phyloP scores from a whole-genome alignment of 768 basidiomycete species.

The Stropharia rugosoannulata region DNA sequence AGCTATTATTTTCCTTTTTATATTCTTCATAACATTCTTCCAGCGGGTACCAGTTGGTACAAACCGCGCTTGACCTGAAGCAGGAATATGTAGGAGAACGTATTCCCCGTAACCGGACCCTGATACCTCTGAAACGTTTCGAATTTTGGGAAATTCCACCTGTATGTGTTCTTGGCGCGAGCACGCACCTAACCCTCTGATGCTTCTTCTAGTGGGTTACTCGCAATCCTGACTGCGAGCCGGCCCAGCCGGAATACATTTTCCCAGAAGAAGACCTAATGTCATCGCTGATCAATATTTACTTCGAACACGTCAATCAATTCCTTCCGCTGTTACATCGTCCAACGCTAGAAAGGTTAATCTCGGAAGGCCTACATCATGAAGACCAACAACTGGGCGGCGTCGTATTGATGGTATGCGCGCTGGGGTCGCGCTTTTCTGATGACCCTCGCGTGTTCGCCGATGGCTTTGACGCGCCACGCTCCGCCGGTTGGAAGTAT shows the following conservation, averaged over 20 bases:
- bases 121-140: slow-evolving; percentile 31
- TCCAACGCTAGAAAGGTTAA: slow-evolving; percentile 58
- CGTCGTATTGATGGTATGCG: slow-evolving; percentile 62
- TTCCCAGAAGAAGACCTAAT: slow-evolving; percentile 60
- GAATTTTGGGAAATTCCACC: slow-evolving; percentile 50
- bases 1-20: neutral
- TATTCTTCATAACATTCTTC: neutral
- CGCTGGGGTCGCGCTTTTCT: slow-evolving; percentile 58
- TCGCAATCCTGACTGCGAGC: slow-evolving; percentile 21
- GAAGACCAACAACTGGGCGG: slow-evolving; percentile 49
- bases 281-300: slow-evolving; percentile 55
- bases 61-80: slow-evolving; percentile 57
- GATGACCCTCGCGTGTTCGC: slow-evolving; percentile 62
- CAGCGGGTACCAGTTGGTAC: slow-evolving; percentile 51
- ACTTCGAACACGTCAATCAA: slow-evolving; percentile 57
- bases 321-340: slow-evolving; percentile 71
- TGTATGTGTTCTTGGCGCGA: slow-evolving; percentile 29
- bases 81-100: slow-evolving; percentile 40
- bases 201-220: slow-evolving; percentile 30
- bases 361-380: slow-evolving; percentile 49
- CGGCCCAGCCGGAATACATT: slow-evolving; percentile 26
- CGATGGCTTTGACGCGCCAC: slow-evolving; percentile 39
- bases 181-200: neutral
- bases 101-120: slow-evolving; percentile 18
- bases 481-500: slow-evolving; percentile 63